Base-by-base conservation (phyloP, 1,139 yeast species). In the Kurtzmaniella natalensis region DNA sequence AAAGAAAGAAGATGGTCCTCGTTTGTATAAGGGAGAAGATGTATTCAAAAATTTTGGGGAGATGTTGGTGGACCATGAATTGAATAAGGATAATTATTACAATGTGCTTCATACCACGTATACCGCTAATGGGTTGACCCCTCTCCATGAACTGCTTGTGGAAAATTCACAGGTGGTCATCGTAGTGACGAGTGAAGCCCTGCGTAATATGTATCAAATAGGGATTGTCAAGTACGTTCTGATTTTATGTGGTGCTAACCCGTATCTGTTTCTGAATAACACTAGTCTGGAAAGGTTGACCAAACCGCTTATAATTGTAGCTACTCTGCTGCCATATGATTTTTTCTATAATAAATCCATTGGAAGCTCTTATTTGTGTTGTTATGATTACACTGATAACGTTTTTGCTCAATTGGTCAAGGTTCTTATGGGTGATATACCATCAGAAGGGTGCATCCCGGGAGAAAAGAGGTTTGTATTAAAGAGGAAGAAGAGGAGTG, bases 291-390 rank as follows among this genome's bases (percentile, higher is more conserved):
- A 57, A 3, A 61, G 55, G 38, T 42, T 64, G 15, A 43, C 62
- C 8, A 77, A 77, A 41, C 82, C 82, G 3, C 59, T 78, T 44
- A 62, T 79, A 5, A 66, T 76, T 2, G 65, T 78, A n/a, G 81
- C 84, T 2, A 77, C 81, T 0, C 74, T 77, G 43, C 73, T 81
- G 3, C 85, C 86, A 0, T 78, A 76, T 43, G 83, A 78, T 47
- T 72, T 78, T 49, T 72, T 76, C 32, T 72, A 76, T 42, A 75
- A 73, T 42, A 66, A 71, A 33, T 64, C 67, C 32, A 66, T 78
- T 19, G 78, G 78, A 2, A 72, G 80, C 36, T 74, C 81, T 1
- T 78, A 77, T 48, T 50, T 79, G 38, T 78, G 84, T 46, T 70
- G 79, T 36, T 78, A 74, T 49, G 86, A 78, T 48, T 77, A 76